These are phyloP conservation scores for Suhomyces atakaporum DNA, from an alignment of 1,139 yeast species.

Conservation along the genomic window DNA sequence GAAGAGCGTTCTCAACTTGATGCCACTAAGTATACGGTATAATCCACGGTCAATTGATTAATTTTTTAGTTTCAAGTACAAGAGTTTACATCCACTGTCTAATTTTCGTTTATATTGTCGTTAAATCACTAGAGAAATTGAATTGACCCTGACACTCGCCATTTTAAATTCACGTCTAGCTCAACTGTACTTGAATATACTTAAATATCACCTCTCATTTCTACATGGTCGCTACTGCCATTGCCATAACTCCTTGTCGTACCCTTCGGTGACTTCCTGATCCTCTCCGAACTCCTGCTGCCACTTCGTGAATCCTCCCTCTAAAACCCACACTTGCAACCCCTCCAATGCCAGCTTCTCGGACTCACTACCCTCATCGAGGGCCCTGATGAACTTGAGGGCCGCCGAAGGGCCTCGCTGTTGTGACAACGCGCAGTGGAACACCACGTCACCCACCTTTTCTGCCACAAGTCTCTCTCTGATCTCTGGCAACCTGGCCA, in stretches of 20 bases:
- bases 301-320: constrained; percentile 89
- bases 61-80: too few relatives aligned
- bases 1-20: too few relatives aligned
- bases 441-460: constrained; percentile 59
- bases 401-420: constrained; percentile 91
- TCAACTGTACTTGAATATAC: too few relatives aligned
- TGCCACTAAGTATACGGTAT: too few relatives aligned
- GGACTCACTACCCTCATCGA: constrained; percentile 40
- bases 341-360: constrained; percentile 27
- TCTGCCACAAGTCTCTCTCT: constrained; percentile 34
- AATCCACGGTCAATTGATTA: too few relatives aligned
- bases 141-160: too few relatives aligned
- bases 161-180: too few relatives aligned
- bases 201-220: too few relatives aligned
- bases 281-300: constrained; percentile 74
- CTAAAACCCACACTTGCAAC: constrained; percentile 66
- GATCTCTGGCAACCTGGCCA: constrained; percentile 44
- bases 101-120: too few relatives aligned
- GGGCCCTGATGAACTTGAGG: constrained; percentile 57
- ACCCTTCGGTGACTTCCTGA: constrained; percentile 65
- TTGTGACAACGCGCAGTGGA: constrained; percentile 89
- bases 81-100: too few relatives aligned
- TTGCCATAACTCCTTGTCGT: constrained; percentile 58
- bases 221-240: too few relatives aligned
- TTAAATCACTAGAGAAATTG: too few relatives aligned